Conservation (phyloP, 768 basidiomycete genomes). For the Suillus ampliporus region DNA sequence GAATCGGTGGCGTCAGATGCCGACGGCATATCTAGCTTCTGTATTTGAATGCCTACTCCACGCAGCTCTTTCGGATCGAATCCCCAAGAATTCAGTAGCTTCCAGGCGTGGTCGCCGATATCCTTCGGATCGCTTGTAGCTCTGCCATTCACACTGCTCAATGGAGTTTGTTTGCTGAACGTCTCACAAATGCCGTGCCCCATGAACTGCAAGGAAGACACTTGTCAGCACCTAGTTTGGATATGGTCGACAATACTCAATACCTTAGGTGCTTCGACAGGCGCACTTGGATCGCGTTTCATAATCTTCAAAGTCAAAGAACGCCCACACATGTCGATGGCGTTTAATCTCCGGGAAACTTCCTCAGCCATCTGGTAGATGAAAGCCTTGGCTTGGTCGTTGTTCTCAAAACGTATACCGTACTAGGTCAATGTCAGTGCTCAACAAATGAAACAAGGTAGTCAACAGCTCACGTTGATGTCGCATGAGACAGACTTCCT, state of each 20-base stretch:
- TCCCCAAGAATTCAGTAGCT: constrained; percentile 69
- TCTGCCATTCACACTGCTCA: constrained; percentile 63
- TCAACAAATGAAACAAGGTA: background rate
- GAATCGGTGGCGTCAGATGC: constrained; percentile 38
- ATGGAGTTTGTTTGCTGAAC: constrained; percentile 74
- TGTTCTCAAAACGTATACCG: constrained; percentile 89
- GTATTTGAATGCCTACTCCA: constrained; percentile 90
- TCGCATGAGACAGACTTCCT: constrained; percentile 94
- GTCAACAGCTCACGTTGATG: constrained; percentile 74
- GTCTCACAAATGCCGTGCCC: constrained; percentile 88
- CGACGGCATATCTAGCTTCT: constrained; percentile 74
- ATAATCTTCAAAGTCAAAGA: constrained; percentile 87
- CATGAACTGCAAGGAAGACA: constrained; percentile 64
- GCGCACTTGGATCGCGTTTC: constrained; percentile 84
- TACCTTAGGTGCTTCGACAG: constrained; percentile 91
- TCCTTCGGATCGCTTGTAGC: constrained; percentile 75
- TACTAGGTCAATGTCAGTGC: constrained; percentile 58
- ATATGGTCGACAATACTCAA: constrained; percentile 15
- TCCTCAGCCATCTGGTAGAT: constrained; percentile 78
- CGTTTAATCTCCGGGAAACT: constrained; percentile 73
- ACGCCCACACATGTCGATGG: constrained; percentile 70
- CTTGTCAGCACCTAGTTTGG: constrained; percentile 8
- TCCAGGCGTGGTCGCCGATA: constrained; percentile 81
- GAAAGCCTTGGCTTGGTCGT: constrained; percentile 82
- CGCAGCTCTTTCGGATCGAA: constrained; percentile 89